A percentile compares a stretch with the other conserved stretches of the same genome.
These are phyloP conservation scores for Pugionium dolabratum DNA, from an alignment of 345 rosid genomes.

Conservation along the genomic window DNA sequence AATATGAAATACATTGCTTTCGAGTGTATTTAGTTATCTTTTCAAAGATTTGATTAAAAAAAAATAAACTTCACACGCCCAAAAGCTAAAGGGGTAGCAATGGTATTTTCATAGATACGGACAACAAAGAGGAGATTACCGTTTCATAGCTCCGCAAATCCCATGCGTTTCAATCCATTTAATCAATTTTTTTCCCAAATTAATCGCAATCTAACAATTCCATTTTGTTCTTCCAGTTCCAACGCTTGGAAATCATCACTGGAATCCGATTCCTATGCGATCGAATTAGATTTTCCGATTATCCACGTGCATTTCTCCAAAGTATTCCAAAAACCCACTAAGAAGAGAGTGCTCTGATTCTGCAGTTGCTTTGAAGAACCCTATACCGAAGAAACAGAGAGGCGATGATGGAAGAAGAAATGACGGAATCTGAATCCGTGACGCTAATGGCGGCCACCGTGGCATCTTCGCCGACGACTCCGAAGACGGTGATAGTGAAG, in stretches of 20 bases:
- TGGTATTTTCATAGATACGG: neutral
- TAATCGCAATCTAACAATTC: too few relatives aligned
- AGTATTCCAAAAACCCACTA: too few relatives aligned
- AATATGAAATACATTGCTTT: too few relatives aligned
- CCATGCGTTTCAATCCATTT: slow-evolving; percentile 48
- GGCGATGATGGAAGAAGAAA: slow-evolving; percentile 43
- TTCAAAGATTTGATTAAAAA: too few relatives aligned
- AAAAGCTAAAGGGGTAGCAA: too few relatives aligned
- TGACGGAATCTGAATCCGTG: slow-evolving; percentile 25
- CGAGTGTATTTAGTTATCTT: too few relatives aligned
- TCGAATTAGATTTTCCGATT: neutral
- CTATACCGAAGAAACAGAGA: neutral
- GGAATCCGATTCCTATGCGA: slow-evolving; percentile 39
- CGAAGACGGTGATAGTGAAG: slow-evolving; percentile 31
- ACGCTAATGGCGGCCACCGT: slow-evolving; percentile 16
- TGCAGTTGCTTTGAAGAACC: slow-evolving; percentile 16
- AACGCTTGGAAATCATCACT: slow-evolving; percentile 2
- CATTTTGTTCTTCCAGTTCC: neutral
- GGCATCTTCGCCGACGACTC: slow-evolving; percentile 26
- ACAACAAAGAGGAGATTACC: slow-evolving; percentile 56
- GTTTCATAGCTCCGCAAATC: slow-evolving; percentile 48
- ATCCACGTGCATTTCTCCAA: too few relatives aligned
- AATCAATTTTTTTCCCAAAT: neutral
- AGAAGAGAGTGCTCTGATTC: slow-evolving; percentile 1
- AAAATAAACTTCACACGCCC: too few relatives aligned